Percentiles rank a stretch among this genome's conserved stretches.
Conservation (phyloP, 768 basidiomycete genomes). For the Imleria badia region DNA sequence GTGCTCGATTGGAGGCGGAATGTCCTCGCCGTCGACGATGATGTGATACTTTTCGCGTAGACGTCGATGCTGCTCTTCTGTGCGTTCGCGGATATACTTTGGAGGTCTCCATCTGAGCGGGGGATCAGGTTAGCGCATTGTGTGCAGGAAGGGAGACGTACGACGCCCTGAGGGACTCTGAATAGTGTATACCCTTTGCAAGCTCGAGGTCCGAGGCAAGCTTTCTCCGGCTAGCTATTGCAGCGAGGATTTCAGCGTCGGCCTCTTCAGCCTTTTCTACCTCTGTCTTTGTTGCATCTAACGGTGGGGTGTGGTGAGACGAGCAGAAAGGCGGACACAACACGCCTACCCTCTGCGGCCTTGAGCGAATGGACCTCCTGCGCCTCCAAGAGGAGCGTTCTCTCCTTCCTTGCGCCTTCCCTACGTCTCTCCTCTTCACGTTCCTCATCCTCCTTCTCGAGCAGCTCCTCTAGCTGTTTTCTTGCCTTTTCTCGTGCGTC, state of each 20-base stretch:
- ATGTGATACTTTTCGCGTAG: slow-evolving; percentile 93
- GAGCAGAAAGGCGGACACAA: background rate
- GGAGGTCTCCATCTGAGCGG: slow-evolving; percentile 84
- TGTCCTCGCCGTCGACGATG: slow-evolving; percentile 88
- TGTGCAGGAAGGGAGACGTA: slow-evolving; percentile 34
- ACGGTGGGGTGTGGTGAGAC: slow-evolving; percentile 12
- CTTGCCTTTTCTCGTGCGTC: slow-evolving; percentile 49
- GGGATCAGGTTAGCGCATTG: background rate
- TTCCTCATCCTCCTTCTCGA: slow-evolving; percentile 66
- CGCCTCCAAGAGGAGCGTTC: slow-evolving; percentile 88
- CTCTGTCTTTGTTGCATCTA: slow-evolving; percentile 86
- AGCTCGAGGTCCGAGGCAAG: slow-evolving; percentile 91
- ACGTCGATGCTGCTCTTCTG: slow-evolving; percentile 65
- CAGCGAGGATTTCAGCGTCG: slow-evolving; percentile 88
- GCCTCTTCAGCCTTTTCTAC: slow-evolving; percentile 84
- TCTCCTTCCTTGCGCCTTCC: slow-evolving; percentile 78
- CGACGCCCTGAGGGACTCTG: slow-evolving; percentile 82
- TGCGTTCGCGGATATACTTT: slow-evolving; percentile 69
- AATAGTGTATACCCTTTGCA: slow-evolving; percentile 90
- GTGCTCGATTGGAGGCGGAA: slow-evolving; percentile 90
- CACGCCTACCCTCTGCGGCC: slow-evolving; percentile 68
- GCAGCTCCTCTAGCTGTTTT: slow-evolving; percentile 54
- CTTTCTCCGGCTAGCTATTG: slow-evolving; percentile 87
- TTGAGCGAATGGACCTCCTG: slow-evolving; percentile 90
- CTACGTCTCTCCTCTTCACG: slow-evolving; percentile 74